Conservation (phyloP, 1,284 basidiomycete species). For the Cystobasidium pallidum region DNA sequence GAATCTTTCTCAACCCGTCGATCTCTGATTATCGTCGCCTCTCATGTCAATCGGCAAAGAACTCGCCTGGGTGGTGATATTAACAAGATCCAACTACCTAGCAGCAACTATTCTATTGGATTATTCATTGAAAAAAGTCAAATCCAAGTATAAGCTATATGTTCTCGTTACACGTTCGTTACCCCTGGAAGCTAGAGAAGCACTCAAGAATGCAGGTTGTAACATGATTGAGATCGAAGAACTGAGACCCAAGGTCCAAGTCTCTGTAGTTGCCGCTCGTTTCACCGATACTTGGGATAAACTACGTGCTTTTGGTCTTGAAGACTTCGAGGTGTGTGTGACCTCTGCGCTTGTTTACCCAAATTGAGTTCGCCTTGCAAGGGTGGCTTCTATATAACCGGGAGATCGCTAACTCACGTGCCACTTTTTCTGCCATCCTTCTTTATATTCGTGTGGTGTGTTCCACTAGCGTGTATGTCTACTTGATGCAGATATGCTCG, state of each 20-base stretch:
- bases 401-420: constrained; percentile 1
- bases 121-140: constrained; percentile 66
- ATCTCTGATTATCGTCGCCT: background rate
- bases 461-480: constrained; percentile 81
- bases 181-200: constrained; percentile 62
- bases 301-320: constrained; percentile 74
- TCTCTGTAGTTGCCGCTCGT: constrained; percentile 57
- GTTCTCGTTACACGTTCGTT: constrained; percentile 75
- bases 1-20: no score
- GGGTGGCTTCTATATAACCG: no score
- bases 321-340: constrained; percentile 70
- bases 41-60: constrained; percentile 30
- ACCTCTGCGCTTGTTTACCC: no score
- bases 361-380: no score
- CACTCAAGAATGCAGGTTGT: constrained; percentile 66
- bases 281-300: constrained; percentile 88
- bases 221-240: constrained; percentile 65
- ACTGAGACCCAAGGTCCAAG: constrained; percentile 66
- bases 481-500: constrained; percentile 89
- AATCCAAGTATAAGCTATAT: constrained; percentile 75
- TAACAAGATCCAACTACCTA: constrained; percentile 71
- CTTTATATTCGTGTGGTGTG: background rate
- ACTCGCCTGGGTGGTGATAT: constrained; percentile 55
- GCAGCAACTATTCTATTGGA: constrained; percentile 69
- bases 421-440: constrained; percentile 1